These are phyloP conservation scores for Schoenoplectus triqueter DNA, from an alignment of 202 grass and related monocot genomes.

Conservation along the genomic window DNA sequence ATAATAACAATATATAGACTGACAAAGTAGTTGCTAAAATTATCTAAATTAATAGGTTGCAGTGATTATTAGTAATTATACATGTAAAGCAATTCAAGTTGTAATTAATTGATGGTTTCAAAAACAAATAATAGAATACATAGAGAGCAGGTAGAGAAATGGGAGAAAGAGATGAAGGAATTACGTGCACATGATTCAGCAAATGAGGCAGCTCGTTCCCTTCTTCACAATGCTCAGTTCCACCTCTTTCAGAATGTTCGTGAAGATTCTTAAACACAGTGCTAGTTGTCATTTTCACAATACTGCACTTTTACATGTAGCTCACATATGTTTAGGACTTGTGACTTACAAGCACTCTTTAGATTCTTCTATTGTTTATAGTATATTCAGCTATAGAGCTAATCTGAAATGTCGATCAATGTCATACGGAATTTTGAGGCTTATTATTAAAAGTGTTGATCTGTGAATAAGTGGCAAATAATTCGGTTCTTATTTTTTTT, in stretches of 20 bases:
- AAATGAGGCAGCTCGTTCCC: constrained; percentile 57
- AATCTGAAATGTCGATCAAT: neutral
- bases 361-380: neutral
- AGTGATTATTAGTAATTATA: neutral
- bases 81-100: neutral
- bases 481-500: neutral
- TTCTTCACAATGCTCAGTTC: constrained; percentile 78
- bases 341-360: neutral
- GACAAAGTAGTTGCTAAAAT: neutral
- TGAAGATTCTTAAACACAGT: constrained; percentile 31
- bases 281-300: neutral
- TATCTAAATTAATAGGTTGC: neutral
- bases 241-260: constrained; percentile 66
- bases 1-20: neutral
- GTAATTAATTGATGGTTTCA: neutral
- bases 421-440: neutral
- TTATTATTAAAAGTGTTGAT: neutral
- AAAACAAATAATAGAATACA: constrained; percentile 59
- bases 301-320: neutral
- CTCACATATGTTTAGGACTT: neutral
- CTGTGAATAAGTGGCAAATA: neutral
- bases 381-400: constrained; percentile 6
- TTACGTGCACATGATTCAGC: constrained; percentile 65
- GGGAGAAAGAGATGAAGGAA: constrained; percentile 83
- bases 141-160: constrained; percentile 73